phyloP scores from a whole-genome alignment of 352 stramenopile species.

The Pythium insidiosum region DNA sequence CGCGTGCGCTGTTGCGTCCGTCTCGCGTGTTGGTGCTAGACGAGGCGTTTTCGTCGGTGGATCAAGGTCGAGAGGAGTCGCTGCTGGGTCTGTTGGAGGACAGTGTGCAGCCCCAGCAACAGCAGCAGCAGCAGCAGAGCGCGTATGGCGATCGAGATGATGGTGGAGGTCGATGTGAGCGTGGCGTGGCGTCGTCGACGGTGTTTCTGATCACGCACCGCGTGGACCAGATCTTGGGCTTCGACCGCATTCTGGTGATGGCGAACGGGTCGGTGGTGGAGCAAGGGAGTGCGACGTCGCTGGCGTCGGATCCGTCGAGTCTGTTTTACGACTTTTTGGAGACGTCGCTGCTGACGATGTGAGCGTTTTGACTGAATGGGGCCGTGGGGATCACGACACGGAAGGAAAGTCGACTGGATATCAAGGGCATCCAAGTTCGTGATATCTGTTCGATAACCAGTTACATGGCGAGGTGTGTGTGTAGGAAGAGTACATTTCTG shows the following conservation, averaged over 20 bases:
- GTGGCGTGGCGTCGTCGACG: slow-evolving; percentile 11
- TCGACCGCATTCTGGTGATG: slow-evolving; percentile 14
- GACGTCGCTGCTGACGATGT: slow-evolving; percentile 6
- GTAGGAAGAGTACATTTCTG: too few species aligned
- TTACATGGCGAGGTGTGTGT: too few species aligned
- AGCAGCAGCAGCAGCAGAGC: too few species aligned
- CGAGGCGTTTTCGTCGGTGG: slow-evolving; percentile 32
- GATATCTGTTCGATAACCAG: too few species aligned
- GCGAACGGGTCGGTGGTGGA: slow-evolving; percentile 1
- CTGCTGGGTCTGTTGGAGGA: slow-evolving; percentile 76
- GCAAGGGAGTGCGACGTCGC: slow-evolving; percentile 1
- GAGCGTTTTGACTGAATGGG: too few species aligned
- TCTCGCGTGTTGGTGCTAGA: slow-evolving; percentile 24
- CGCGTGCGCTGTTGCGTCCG: slow-evolving; percentile 15
- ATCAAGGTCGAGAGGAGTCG: slow-evolving; percentile 57
- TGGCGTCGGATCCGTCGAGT: not conserved
- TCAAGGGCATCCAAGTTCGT: too few species aligned
- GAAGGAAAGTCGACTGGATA: too few species aligned
- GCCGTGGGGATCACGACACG: too few species aligned
- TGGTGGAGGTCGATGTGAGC: too few species aligned
- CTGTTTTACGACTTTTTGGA: slow-evolving; percentile 13
- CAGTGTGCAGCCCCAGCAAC: too few species aligned
- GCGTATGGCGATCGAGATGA: too few species aligned
- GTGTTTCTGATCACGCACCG: slow-evolving; percentile 13
- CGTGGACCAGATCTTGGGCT: slow-evolving; percentile 11